These are phyloP conservation scores for Colletotrichum sp. DNA, from an alignment of 2,329 filamentous ascomycete genomes.

Conservation along the genomic window DNA sequence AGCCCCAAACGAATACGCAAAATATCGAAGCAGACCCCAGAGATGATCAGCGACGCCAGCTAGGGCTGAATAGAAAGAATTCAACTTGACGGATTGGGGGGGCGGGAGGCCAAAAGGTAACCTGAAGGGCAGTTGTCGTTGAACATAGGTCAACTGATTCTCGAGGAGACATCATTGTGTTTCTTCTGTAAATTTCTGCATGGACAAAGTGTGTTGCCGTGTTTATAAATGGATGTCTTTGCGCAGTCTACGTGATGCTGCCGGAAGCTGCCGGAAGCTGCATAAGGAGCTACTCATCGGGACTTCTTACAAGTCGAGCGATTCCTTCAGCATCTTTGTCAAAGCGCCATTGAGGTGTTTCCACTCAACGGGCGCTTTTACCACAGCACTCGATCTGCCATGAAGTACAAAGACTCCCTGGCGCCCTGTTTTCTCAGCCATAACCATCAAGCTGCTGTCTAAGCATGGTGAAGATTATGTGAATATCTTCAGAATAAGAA, in stretches of 20 bases:
- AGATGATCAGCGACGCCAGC: too few relatives aligned
- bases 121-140: not conserved
- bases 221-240: not conserved
- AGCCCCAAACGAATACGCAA: not conserved
- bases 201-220: rapidly evolving
- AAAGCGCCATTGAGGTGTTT: not conserved
- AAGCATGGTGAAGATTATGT: rapidly evolving
- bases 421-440: not conserved
- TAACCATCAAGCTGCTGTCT: not conserved
- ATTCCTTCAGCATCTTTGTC: rapidly evolving
- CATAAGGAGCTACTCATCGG: too few relatives aligned
- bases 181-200: rapidly evolving
- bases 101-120: not conserved
- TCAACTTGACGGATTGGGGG: too few relatives aligned
- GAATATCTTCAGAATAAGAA: not conserved
- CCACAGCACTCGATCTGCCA: rapidly evolving
- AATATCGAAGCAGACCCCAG: not conserved
- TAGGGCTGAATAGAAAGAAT: too few relatives aligned
- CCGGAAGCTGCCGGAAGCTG: not conserved
- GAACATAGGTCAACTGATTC: too few relatives aligned
- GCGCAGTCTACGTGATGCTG: not conserved
- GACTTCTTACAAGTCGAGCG: rapidly evolving
- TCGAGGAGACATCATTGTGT: not conserved
- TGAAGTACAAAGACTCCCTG: rapidly evolving
- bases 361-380: rapidly evolving